These are phyloP conservation scores for Phaffia rhodozyma DNA, from an alignment of 1,284 basidiomycete genomes.

Conservation along the genomic window DNA sequence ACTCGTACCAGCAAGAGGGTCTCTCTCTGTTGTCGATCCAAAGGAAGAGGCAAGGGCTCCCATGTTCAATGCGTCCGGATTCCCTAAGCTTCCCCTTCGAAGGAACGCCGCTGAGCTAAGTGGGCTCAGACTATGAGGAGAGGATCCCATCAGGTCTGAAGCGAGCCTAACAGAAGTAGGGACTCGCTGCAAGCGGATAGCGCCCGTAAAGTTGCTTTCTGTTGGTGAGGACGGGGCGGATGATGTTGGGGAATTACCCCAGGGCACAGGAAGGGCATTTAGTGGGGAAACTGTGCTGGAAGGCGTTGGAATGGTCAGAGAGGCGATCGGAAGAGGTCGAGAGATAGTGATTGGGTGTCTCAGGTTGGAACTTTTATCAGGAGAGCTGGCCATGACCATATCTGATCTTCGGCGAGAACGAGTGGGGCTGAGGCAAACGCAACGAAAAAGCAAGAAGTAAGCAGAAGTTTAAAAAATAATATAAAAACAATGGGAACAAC, in stretches of 20 bases:
- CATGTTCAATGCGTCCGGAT: neutral
- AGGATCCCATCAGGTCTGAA: slow-evolving; percentile 34
- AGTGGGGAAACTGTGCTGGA: slow-evolving; percentile 34
- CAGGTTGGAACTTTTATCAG: too few species aligned
- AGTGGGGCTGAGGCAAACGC: neutral
- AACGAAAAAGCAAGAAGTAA: neutral
- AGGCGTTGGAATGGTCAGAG: slow-evolving; percentile 14
- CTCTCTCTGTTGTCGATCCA: too few species aligned
- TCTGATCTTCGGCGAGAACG: slow-evolving; percentile 11
- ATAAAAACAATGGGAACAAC: too few species aligned
- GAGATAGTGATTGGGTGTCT: neutral
- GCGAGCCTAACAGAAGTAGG: slow-evolving; percentile 43
- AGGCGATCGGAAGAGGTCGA: slow-evolving; percentile 12
- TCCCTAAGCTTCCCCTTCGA: slow-evolving; percentile 8
- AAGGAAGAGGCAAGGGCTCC: too few species aligned
- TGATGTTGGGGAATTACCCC: slow-evolving; percentile 23
- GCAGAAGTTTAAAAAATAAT: neutral
- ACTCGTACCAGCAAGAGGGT: neutral
- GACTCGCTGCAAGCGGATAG: slow-evolving; percentile 42
- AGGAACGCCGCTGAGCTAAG: slow-evolving; percentile 3
- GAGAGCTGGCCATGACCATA: neutral
- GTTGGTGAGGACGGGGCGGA: slow-evolving; percentile 22
- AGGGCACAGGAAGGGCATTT: slow-evolving; percentile 35
- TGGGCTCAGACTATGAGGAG: slow-evolving; percentile 12
- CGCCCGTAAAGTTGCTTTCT: slow-evolving; percentile 26